These are phyloP conservation scores for Conidiobolus incongruus DNA, from an alignment of 371 early-diverging fungal genomes.

Conservation along the genomic window DNA sequence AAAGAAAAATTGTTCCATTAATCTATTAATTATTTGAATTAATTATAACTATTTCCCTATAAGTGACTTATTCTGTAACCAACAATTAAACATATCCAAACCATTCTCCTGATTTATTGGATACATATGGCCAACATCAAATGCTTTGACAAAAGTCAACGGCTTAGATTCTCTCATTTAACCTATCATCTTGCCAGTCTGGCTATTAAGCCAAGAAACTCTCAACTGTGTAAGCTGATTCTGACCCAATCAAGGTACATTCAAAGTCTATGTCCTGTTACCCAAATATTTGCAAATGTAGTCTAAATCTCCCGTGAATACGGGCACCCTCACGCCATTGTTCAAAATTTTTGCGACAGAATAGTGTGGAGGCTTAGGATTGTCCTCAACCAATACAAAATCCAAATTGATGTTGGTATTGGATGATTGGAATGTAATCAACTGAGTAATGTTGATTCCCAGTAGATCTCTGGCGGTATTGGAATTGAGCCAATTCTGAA, in stretches of 20 bases:
- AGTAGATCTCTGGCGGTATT: no score
- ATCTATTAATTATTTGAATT: no score
- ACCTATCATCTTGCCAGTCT: conserved; percentile 31
- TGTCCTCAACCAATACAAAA: conserved; percentile 62
- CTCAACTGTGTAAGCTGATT: conserved; percentile 32
- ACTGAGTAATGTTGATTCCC: no score
- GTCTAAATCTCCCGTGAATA: conserved; percentile 80
- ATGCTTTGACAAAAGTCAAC: conserved; percentile 63
- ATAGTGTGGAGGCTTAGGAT: conserved; percentile 31
- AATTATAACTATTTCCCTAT: no score
- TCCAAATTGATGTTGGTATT: conserved; percentile 55
- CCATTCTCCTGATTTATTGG: conserved; percentile 35
- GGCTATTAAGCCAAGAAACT: conserved; percentile 22
- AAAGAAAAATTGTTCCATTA: no score
- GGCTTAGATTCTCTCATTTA: conserved; percentile 37
- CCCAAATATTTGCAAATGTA: conserved; percentile 84
- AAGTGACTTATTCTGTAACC: conserved; percentile 14
- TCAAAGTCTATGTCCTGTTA: conserved; percentile 74
- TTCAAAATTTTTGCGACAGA: conserved; percentile 55
- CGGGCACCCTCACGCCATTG: conserved; percentile 46
- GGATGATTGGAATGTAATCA: conserved; percentile 37
- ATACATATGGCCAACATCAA: conserved; percentile 76
- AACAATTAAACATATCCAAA: conserved; percentile 27
- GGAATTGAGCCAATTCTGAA: conserved; percentile 52
- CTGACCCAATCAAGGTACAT: conserved; percentile 59